These are phyloP conservation scores for Coemansia sp. DNA, from an alignment of 192 early-diverging fungal genomes.

Conservation along the genomic window DNA sequence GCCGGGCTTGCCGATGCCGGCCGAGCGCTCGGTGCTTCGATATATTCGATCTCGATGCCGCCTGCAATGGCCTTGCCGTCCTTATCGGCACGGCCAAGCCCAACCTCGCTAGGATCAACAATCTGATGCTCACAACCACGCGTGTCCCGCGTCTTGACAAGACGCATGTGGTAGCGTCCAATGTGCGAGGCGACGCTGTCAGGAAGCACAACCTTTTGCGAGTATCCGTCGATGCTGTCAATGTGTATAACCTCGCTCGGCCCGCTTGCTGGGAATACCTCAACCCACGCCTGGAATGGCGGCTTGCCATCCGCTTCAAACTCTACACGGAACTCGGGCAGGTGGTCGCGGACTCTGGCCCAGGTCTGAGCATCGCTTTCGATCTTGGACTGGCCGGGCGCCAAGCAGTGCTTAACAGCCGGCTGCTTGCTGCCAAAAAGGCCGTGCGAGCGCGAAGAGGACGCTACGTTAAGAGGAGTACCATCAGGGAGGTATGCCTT, in stretches of 20 bases:
- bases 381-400: slow-evolving; percentile 38
- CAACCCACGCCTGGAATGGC: slow-evolving; percentile 53
- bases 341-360: slow-evolving; percentile 41
- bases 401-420: slow-evolving; percentile 39
- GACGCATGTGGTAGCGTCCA: slow-evolving; percentile 53
- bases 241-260: slow-evolving; percentile 47
- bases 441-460: slow-evolving; percentile 8
- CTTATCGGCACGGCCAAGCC: slow-evolving; percentile 22
- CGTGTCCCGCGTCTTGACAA: slow-evolving; percentile 39
- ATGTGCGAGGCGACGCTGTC: slow-evolving; percentile 41
- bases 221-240: slow-evolving; percentile 17
- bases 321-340: slow-evolving; percentile 51
- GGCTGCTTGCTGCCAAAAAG: slow-evolving; percentile 19
- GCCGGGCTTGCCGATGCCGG: slow-evolving; percentile 40
- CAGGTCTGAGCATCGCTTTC: slow-evolving; percentile 37
- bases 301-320: slow-evolving; percentile 27
- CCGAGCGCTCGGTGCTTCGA: slow-evolving; percentile 50
- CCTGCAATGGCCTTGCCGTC: slow-evolving; percentile 28
- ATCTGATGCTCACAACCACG: slow-evolving; percentile 53
- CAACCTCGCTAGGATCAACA: slow-evolving; percentile 27
- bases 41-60: slow-evolving; percentile 55
- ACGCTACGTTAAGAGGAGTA: slow-evolving; percentile 15
- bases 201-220: slow-evolving; percentile 36
- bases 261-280: slow-evolving; percentile 48
- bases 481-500: slow-evolving; percentile 46